Evolutionary conservation across 495 filamentous ascomycete species (phyloP), one percentile per base, ranked within the genome.

Genomic region (Xylaria telfairii): DNA sequence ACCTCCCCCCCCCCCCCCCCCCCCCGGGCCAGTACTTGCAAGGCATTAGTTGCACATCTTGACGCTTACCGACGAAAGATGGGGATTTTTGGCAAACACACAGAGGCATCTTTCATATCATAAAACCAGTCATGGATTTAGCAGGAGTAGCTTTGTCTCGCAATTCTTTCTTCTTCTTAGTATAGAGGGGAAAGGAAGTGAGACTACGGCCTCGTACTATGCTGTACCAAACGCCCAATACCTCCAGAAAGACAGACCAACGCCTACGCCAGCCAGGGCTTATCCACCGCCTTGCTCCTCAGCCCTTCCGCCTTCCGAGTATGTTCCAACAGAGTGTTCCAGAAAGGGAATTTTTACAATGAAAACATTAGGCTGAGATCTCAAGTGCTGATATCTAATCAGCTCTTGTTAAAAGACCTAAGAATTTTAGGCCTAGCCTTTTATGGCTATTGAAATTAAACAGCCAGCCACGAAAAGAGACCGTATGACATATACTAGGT

Each of bases 261-360:
- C 72, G 70, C 74, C 73, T 71, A 67, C 67, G 67, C 76, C 76
- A 68, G 57, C 71, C 34, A 53, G 42, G 65, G 67, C 46, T 28
- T 39, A 72, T 47, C 70, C 68, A 39, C 64, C 60, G 69, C 72
- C 66, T 61, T 59, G 65, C 67, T 62, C 72, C 64, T 69, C 69
- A 67, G 44, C 68, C 71, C 28, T 63, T 26, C 63, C 68, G 69
- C 76, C 61, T 70, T 69, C 72, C 74, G 69, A 76, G 72, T 73
- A 75, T 78, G 72, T 73, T 54, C 72, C 72, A 72, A 69, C 66
- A 76, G 66, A 67, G 65, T 74, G 56, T 68, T 70, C 68, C 64
- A 66, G 19, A 56, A 63, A 37, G 49, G 66, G 21, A 41, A 32
- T 13, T 59, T n/a, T 67, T 39, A 57, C 41, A 54, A 46, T 41